Base-by-base conservation (phyloP, 1,139 yeast species). In the Taphrina sp. region DNA sequence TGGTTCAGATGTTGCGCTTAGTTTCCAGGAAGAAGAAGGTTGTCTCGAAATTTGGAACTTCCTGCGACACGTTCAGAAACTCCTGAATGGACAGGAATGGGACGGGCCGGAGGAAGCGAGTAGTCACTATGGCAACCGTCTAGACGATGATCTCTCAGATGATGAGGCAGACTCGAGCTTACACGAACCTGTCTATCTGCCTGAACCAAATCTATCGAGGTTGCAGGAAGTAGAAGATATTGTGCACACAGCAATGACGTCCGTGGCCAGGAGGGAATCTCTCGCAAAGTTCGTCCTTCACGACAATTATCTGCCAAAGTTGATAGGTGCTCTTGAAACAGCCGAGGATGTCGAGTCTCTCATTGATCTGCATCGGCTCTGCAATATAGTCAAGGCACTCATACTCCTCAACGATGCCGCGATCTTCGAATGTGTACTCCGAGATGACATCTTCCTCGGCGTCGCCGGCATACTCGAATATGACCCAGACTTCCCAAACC, bases 11-110 rank as follows among this genome's bases (percentile, higher is more conserved):
- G 79, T 89, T 62, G 97, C 97, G 3, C 74, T 92, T 39, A 85
- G 95, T 53, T 92, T 92, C 69, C 96, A 92, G 68, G 97, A 89
- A 66, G 81, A 87, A 37, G 86, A 84, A 52, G 97, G 97, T 0
- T 92, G 98, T 68, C 79, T 86, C 14, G 80, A 82, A 14, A 68
- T 90, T 47, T 88, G 96, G 63, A 51, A 43, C 23, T 57, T 53
- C 31, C 31, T 58, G 3, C 44, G 35, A 22, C 49, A 57, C 20
- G 59, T 58, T 22, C 58, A 57, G 22, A 58, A 49, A 20, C 23
- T 56, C 12, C 52, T 58, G 22, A 19, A 24, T 2, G 51, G 56
- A 10, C 43, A 42, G 16, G 56, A 23, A 16, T 42, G 56, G 56
- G 37, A 34, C 8, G 49, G 49, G 2, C 49, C 56, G 12, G 51